Conservation (phyloP, 345 rosid species). For the Camelina laxa region DNA sequence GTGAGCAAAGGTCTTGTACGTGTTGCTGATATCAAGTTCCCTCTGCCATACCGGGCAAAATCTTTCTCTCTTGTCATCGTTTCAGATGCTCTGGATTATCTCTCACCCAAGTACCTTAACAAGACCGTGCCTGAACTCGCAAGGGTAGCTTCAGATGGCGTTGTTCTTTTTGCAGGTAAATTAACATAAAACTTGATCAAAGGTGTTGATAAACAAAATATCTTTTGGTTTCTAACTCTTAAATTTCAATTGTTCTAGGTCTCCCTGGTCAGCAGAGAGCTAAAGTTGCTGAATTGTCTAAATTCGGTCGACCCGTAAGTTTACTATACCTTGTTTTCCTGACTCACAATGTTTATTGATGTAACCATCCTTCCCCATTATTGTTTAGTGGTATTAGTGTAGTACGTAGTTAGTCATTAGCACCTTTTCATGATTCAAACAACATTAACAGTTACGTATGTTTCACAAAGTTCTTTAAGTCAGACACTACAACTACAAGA, state of each 20-base stretch:
- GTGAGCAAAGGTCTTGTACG: constrained; percentile 89
- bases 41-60: constrained; percentile 85
- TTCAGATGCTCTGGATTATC: constrained; percentile 93
- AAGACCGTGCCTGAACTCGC: constrained; percentile 90
- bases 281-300: constrained; percentile 81
- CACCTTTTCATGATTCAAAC: constrained; percentile 11
- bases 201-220: not conserved
- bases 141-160: constrained; percentile 81
- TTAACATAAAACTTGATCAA: constrained; percentile 11
- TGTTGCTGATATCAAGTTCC: constrained; percentile 92
- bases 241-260: constrained; percentile 49
- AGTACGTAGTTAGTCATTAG: not conserved
- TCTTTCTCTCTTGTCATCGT: constrained; percentile 91
- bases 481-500: constrained; percentile 6
- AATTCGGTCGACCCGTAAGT: constrained; percentile 92
- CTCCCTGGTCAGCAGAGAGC: constrained; percentile 83
- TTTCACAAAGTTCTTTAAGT: constrained; percentile 19
- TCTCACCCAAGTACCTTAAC: constrained; percentile 93
- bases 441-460: not conserved
- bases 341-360: not conserved
- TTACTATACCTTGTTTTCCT: constrained; percentile 7
- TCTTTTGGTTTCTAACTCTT: constrained; percentile 15
- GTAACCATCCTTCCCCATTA: not conserved
- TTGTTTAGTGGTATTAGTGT: not conserved
- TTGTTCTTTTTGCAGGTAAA: constrained; percentile 80